Evolutionary conservation across 148 eudicot species (phyloP).

Genomic region (Fallopia convolvulus): DNA sequence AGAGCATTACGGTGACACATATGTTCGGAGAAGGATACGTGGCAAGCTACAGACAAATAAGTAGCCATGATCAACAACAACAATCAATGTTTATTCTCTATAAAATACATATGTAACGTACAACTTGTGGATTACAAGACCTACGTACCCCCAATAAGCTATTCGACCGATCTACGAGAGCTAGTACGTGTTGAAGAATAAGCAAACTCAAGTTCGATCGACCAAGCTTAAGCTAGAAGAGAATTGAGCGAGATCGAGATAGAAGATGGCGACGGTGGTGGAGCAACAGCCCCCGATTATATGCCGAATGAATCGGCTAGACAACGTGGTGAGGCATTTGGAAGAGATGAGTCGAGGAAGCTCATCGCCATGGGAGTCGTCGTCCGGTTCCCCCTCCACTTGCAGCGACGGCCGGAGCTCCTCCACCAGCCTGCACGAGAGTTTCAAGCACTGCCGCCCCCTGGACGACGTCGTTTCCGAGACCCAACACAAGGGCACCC

Average conservation of each 20-base stretch:
- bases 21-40: not conserved
- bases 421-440: conserved; percentile 24
- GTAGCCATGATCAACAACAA: too few species aligned
- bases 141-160: not conserved
- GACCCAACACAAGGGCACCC: conserved; percentile 41
- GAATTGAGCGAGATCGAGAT: too few species aligned
- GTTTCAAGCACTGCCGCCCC: conserved; percentile 37
- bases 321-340: conserved; percentile 24
- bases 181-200: too few species aligned
- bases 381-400: conserved; percentile 33
- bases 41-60: not conserved
- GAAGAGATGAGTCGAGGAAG: conserved; percentile 35
- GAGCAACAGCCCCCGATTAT: not conserved
- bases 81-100: too few species aligned
- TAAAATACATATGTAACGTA: too few species aligned
- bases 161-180: too few species aligned
- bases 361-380: conserved; percentile 18
- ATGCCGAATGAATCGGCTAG: not conserved
- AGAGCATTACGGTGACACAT: not conserved
- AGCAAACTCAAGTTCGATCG: too few species aligned
- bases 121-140: too few species aligned
- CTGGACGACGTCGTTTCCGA: conserved; percentile 42
- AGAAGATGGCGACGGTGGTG: not conserved
- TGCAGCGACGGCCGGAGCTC: conserved; percentile 18
- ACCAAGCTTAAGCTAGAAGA: too few species aligned